Evolutionary conservation across 148 eudicot species (phyloP).

Genomic region (Polygonum maritimum): DNA sequence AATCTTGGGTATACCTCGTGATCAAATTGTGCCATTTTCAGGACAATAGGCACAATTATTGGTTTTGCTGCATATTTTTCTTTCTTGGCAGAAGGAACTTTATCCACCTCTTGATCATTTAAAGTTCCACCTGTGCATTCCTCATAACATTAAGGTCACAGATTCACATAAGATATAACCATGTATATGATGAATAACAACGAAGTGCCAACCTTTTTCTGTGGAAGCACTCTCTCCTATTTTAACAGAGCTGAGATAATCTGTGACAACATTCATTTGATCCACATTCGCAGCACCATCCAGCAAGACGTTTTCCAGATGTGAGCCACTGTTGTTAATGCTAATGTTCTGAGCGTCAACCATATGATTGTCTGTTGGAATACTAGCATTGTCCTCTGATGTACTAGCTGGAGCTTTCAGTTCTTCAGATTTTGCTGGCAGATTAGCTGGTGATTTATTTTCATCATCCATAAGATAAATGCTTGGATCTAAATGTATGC

Average conservation of each 20-base stretch:
- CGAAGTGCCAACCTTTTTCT: slow-evolving; percentile 29
- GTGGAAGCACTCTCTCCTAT: slow-evolving; percentile 28
- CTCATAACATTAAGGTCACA: slow-evolving; percentile 16
- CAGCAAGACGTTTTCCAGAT: slow-evolving; percentile 22
- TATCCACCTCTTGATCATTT: slow-evolving; percentile 33
- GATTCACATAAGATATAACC: neutral
- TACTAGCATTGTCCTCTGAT: slow-evolving; percentile 23
- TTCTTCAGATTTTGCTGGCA: slow-evolving; percentile 37
- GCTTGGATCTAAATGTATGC: slow-evolving; percentile 96
- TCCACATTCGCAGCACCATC: slow-evolving; percentile 27
- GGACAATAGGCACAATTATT: slow-evolving; percentile 79
- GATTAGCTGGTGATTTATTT: slow-evolving; percentile 42
- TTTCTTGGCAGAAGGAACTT: slow-evolving; percentile 31
- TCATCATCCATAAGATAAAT: slow-evolving; percentile 96
- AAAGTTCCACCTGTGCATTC: slow-evolving; percentile 39
- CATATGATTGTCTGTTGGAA: slow-evolving; percentile 20
- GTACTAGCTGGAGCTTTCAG: slow-evolving; percentile 23
- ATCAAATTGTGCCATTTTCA: slow-evolving; percentile 96
- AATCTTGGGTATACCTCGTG: slow-evolving; percentile 53
- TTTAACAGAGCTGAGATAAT: slow-evolving; percentile 26
- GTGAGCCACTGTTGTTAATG: slow-evolving; percentile 14
- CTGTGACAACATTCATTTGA: slow-evolving; percentile 28
- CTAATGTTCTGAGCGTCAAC: slow-evolving; percentile 20
- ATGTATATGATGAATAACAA: neutral
- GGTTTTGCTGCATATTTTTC: slow-evolving; percentile 77